phyloP scores from a whole-genome alignment of 208 protist genomes.

The Perkinsela sp. region DNA sequence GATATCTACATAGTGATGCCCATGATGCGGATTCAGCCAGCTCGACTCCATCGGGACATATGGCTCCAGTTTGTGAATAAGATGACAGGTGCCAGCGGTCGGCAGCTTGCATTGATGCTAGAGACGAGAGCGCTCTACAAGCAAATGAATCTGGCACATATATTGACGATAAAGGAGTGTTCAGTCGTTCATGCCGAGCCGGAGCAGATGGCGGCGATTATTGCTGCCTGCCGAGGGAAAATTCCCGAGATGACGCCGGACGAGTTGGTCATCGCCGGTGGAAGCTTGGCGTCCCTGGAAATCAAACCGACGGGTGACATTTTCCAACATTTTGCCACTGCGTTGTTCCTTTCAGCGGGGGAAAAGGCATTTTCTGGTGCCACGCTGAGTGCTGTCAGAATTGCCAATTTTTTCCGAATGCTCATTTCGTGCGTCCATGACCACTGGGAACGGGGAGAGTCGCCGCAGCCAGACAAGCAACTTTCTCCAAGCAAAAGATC shows the following conservation, averaged over 20 bases:
- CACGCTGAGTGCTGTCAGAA: neutral
- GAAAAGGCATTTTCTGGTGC: neutral
- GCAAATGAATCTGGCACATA: neutral
- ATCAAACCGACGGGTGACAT: neutral
- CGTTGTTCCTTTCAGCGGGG: neutral
- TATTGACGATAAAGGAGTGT: neutral
- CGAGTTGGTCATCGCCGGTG: neutral
- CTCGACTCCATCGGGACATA: neutral
- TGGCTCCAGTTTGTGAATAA: neutral
- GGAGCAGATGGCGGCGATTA: neutral
- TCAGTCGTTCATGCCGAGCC: neutral
- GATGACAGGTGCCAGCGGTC: neutral
- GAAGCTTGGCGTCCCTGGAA: neutral
- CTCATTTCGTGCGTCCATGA: neutral
- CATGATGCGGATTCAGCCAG: neutral
- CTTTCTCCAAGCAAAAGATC: neutral
- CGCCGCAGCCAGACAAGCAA: neutral
- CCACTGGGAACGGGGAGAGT: neutral
- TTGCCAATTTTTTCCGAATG: neutral
- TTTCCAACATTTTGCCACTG: neutral
- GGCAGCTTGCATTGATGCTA: neutral
- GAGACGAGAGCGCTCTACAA: neutral
- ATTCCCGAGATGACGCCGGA: neutral
- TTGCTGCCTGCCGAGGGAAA: neutral
- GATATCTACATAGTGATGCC: neutral